Evolutionary conservation across 805 yeast genomes (phyloP).

Genomic region (Kodamaea kaohsiungensis): DNA sequence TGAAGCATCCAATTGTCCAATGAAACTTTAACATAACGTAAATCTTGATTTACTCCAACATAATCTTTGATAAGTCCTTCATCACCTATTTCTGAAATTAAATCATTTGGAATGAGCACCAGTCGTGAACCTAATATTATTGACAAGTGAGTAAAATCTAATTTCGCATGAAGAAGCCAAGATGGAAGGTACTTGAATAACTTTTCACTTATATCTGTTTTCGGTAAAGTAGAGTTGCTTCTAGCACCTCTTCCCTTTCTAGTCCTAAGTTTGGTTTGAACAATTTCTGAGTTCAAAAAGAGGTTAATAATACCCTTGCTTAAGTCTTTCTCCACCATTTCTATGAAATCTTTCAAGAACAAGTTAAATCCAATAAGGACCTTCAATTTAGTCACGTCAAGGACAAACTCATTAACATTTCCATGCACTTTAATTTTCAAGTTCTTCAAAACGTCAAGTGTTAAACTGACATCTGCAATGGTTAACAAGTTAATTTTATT

Average conservation of each 20-base stretch:
- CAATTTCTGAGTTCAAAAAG: conserved; percentile 25
- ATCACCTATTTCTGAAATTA: conserved; percentile 14
- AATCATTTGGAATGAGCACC: conserved; percentile 31
- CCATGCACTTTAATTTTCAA: conserved; percentile 24
- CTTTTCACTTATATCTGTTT: background rate
- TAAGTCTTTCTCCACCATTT: conserved; percentile 24
- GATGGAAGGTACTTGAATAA: conserved; percentile 29
- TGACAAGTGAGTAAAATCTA: conserved; percentile 17
- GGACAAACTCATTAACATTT: conserved; percentile 19
- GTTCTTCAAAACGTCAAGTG: conserved; percentile 24
- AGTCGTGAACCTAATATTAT: conserved; percentile 40
- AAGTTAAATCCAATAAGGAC: conserved; percentile 32
- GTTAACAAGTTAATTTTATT: conserved; percentile 12
- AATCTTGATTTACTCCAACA: conserved; percentile 18
- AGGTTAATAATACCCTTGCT: conserved; percentile 30
- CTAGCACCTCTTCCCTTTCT: background rate
- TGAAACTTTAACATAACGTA: conserved; percentile 19
- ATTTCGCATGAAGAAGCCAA: conserved; percentile 32
- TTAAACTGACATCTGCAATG: background rate
- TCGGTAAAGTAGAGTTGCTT: conserved; percentile 4
- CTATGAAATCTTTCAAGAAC: conserved; percentile 28
- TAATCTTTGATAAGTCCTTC: conserved; percentile 19
- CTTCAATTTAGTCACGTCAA: conserved; percentile 32
- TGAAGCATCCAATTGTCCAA: conserved; percentile 13
- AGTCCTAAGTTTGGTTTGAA: conserved; percentile 2